Evolutionary conservation across 805 yeast genomes (phyloP).

Genomic region (Metschnikowia rubicola): DNA sequence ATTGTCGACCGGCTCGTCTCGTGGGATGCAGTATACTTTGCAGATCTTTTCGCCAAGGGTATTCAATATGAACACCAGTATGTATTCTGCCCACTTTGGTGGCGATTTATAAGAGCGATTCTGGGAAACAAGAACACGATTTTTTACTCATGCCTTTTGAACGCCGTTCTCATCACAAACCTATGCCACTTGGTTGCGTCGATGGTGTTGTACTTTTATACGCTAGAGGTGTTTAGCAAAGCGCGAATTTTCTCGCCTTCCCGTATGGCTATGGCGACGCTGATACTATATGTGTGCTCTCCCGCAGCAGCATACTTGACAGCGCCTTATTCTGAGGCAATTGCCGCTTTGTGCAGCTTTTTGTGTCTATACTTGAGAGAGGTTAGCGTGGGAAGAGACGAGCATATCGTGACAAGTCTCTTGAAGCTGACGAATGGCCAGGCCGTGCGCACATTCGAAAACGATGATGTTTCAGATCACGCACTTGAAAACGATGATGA

Average conservation of each 20-base stretch:
- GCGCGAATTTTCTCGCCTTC: conserved; percentile 19
- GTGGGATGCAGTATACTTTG: conserved; percentile 87
- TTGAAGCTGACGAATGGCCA: no score
- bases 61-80: conserved; percentile 79
- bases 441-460: background rate
- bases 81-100: conserved; percentile 84
- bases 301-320: conserved; percentile 81
- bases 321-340: conserved; percentile 73
- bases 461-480: background rate
- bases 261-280: conserved; percentile 21
- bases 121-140: conserved; percentile 3
- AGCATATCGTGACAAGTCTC: no score
- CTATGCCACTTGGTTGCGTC: conserved; percentile 48
- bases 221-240: conserved; percentile 28
- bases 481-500: background rate
- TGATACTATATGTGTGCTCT: conserved; percentile 51
- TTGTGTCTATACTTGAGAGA: conserved; percentile 54
- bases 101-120: conserved; percentile 41
- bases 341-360: conserved; percentile 59
- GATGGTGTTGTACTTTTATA: conserved; percentile 47
- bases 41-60: conserved; percentile 50
- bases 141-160: conserved; percentile 14
- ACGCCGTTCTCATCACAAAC: conserved; percentile 48
- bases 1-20: conserved; percentile 53
- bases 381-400: conserved; percentile 15